Percentiles rank a stretch among this genome's conserved stretches.
phyloP scores from a whole-genome alignment of 1,284 basidiomycete genomes.

The Moesziomyces sp. region DNA sequence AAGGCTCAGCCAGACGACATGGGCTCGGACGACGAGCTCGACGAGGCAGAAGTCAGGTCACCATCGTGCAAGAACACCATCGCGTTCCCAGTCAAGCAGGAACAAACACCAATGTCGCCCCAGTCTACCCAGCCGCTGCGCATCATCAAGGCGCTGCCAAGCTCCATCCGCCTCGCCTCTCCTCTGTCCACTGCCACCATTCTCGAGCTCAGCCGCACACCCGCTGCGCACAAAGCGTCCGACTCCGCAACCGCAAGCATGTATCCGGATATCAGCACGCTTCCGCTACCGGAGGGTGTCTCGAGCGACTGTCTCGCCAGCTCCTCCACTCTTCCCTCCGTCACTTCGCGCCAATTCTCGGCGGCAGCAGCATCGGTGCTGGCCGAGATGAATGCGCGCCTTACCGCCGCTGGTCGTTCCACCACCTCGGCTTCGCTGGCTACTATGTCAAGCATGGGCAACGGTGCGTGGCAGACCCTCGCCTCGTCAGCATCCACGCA shows the following conservation, averaged over 20 bases:
- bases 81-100: slow-evolving; percentile 6
- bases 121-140: slow-evolving; percentile 39
- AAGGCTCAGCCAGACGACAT: slow-evolving; percentile 23
- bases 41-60: background rate
- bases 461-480: slow-evolving; percentile 24
- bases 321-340: slow-evolving; percentile 42
- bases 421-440: slow-evolving; percentile 28
- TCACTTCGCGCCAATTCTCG: slow-evolving; percentile 43
- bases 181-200: slow-evolving; percentile 34
- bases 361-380: slow-evolving; percentile 48
- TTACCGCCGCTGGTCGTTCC: slow-evolving; percentile 39
- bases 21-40: slow-evolving; percentile 30
- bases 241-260: slow-evolving; percentile 11
- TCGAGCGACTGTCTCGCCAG: slow-evolving; percentile 24
- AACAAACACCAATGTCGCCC: background rate
- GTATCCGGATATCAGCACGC: slow-evolving; percentile 32
- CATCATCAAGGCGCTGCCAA: slow-evolving; percentile 50
- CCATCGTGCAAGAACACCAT: slow-evolving; percentile 29
- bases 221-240: background rate
- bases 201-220: slow-evolving; percentile 23
- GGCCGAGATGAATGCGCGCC: slow-evolving; percentile 55
- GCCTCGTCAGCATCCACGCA: slow-evolving; percentile 26
- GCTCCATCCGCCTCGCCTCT: slow-evolving; percentile 27
- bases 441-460: slow-evolving; percentile 31
- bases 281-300: slow-evolving; percentile 22